Evolutionary conservation across 768 basidiomycete genomes (phyloP), one percentile per base, ranked within the genome.

Genomic region (Leccinum broughii): DNA sequence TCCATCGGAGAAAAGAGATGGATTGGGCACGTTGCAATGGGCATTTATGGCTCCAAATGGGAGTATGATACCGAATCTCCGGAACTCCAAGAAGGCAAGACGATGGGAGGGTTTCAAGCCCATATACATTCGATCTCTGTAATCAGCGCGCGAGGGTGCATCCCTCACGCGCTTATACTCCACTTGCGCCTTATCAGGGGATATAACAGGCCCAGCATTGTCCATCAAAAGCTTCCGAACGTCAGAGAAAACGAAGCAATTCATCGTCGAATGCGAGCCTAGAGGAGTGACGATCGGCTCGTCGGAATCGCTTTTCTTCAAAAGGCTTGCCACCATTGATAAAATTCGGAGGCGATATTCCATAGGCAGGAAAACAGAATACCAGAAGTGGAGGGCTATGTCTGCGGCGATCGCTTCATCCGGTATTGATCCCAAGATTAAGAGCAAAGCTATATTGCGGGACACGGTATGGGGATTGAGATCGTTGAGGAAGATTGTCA

Each of bases 381-480:
- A 81, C 78, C 79, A 82, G 55, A 80, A 77, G 57, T 83, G 81
- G 22, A 82, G 71, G 6, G 80, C 81, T 4, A 75, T 64, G 41
- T 82, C 82, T 8, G 75, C 81, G 1, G 77, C 78, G 20, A 74
- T 22, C 6, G 11, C 54, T 57, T 67, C 58, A 55, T 80, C 73
- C 3, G 69, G 51, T 44, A 76, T 62, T 20, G 63, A 71, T 4
- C 76, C 75, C n/a, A 83, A 70, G 48, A 81, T 75, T 26, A 77
- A 64, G 22, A 83, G 75, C 13, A 83, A 58, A 1, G 77, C 17
- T 15, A 82, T 64, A 54, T 83, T 83, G 30, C 82, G 77, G 22
- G 70, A 66, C 15, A 72, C 70, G n/a, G 76, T 58, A 15, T 30
- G 28, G 1, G 71, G 64, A 15, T 68, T 61, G n/a, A 56, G 15